A percentile compares a stretch with the other conserved stretches of the same genome.
These are phyloP conservation scores for Sarcodon sp. DNA, from an alignment of 768 basidiomycete species.

Conservation along the genomic window DNA sequence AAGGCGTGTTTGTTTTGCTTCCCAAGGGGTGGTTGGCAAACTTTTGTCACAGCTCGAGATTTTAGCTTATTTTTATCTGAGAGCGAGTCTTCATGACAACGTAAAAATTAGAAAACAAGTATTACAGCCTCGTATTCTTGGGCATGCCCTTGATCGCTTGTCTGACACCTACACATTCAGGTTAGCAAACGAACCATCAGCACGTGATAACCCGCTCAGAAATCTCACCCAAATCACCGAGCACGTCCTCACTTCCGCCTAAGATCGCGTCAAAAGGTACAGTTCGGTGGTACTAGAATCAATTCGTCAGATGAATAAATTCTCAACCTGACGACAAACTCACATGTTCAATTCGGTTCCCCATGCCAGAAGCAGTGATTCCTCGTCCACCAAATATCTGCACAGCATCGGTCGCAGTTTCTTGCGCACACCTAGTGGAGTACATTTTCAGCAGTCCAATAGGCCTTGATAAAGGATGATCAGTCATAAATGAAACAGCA, in stretches of 20 bases:
- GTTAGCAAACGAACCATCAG: conserved; percentile 1
- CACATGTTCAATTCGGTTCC: conserved; percentile 60
- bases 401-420: conserved; percentile 72
- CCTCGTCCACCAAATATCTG: conserved; percentile 82
- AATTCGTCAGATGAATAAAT: background rate
- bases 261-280: conserved; percentile 59
- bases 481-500: background rate
- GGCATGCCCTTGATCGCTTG: conserved; percentile 74
- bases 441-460: conserved; percentile 77
- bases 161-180: conserved; percentile 42
- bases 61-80: no score
- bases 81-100: no score
- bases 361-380: conserved; percentile 81
- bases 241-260: conserved; percentile 37
- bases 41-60: no score
- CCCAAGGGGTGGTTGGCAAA: no score
- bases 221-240: background rate
- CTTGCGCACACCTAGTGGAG: conserved; percentile 60
- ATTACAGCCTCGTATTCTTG: conserved; percentile 42
- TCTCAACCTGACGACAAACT: conserved; percentile 11
- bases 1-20: no score
- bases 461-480: conserved; percentile 18
- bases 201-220: background rate
- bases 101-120: no score
- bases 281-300: conserved; percentile 46